Evolutionary conservation across 2,329 filamentous ascomycete genomes (phyloP).

Genomic region (Neophaeococcomyces mojaviensis): DNA sequence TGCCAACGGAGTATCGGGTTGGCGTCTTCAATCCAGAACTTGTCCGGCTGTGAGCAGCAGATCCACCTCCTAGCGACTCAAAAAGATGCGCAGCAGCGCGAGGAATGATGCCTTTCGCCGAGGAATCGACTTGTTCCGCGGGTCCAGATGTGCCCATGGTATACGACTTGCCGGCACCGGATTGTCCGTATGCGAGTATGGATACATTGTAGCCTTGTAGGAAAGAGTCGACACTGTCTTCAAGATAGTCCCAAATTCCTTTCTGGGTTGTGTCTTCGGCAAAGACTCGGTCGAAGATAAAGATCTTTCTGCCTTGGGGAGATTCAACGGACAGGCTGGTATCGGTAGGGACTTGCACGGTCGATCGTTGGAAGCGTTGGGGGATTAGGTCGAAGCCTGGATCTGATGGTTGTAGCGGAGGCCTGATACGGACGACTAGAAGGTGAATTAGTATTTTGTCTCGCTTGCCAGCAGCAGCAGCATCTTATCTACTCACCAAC

Average conservation of each 20-base stretch:
- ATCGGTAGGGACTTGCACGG: slow-evolving; percentile 79
- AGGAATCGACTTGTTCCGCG: slow-evolving; percentile 60
- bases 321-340: slow-evolving; percentile 85
- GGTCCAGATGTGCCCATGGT: slow-evolving; percentile 97
- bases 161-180: slow-evolving; percentile 93
- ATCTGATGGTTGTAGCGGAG: slow-evolving; percentile 72
- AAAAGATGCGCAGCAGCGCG: slow-evolving; percentile 81
- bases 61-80: slow-evolving; percentile 65
- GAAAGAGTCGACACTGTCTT: slow-evolving; percentile 83
- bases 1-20: slow-evolving; percentile 62
- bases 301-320: slow-evolving; percentile 85
- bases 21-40: slow-evolving; percentile 74
- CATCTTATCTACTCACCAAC: slow-evolving; percentile 60
- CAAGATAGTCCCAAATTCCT: slow-evolving; percentile 88
- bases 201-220: slow-evolving; percentile 98
- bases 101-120: slow-evolving; percentile 88
- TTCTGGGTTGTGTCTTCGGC: slow-evolving; percentile 74
- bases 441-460: neutral
- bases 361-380: slow-evolving; percentile 86
- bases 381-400: slow-evolving; percentile 93
- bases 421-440: slow-evolving; percentile 83
- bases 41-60: slow-evolving; percentile 47
- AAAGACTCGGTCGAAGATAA: slow-evolving; percentile 95
- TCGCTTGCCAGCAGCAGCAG: neutral
- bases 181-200: slow-evolving; percentile 92